These are phyloP conservation scores for Calocybe cyanea DNA, from an alignment of 768 basidiomycete species.

Conservation along the genomic window DNA sequence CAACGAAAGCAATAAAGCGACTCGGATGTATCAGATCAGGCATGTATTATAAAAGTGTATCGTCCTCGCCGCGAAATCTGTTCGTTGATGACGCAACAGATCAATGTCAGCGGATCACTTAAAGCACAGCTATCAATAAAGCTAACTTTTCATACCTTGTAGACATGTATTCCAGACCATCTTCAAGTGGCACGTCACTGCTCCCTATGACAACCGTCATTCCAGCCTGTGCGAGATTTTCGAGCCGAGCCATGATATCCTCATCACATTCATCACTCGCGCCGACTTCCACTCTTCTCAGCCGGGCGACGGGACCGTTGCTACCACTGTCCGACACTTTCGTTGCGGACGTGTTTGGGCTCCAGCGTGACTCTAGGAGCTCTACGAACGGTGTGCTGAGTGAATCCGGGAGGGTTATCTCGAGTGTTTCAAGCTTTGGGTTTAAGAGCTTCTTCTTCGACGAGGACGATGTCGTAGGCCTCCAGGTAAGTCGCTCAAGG, in stretches of 20 bases:
- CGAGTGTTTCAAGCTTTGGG: slow-evolving; percentile 31
- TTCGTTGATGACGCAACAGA: no score
- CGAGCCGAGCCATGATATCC: slow-evolving; percentile 15
- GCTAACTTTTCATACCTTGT: no score
- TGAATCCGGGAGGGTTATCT: slow-evolving; percentile 31
- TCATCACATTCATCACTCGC: slow-evolving; percentile 16
- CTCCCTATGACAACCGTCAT: slow-evolving; percentile 16
- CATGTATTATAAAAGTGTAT: no score
- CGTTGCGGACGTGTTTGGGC: neutral
- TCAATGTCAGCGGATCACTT: no score
- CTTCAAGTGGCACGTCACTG: slow-evolving; percentile 13
- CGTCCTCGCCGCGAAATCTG: no score
- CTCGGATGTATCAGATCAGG: no score
- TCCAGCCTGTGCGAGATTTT: slow-evolving; percentile 15
- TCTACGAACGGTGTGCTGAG: slow-evolving; percentile 30
- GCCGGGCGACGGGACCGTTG: slow-evolving; percentile 9
- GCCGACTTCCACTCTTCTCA: slow-evolving; percentile 13
- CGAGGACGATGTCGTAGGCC: no score
- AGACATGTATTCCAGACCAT: slow-evolving; percentile 13
- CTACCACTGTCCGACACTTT: no score
- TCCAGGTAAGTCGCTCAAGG: slow-evolving; percentile 33
- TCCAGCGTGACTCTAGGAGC: slow-evolving; percentile 31
- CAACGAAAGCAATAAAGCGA: no score
- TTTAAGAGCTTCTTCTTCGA: slow-evolving; percentile 22
- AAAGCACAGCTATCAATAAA: no score